phyloP scores from a whole-genome alignment of 257 asterid genomes.

The Petunia axillaris region DNA sequence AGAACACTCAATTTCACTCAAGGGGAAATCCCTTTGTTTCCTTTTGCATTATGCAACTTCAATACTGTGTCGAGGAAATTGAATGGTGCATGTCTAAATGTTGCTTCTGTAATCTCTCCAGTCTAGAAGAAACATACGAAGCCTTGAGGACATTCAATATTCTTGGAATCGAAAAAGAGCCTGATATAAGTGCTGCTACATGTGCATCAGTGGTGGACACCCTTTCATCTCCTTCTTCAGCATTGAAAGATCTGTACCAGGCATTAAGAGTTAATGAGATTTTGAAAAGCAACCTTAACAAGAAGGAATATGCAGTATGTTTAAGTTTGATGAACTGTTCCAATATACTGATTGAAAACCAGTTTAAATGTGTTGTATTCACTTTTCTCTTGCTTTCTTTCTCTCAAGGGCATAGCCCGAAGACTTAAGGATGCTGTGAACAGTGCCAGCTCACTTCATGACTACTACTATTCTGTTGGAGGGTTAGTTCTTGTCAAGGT shows the following conservation, averaged over 20 bases:
- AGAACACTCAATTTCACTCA: background rate
- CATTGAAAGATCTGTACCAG: constrained; percentile 61
- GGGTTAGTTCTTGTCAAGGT: constrained; percentile 81
- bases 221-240: constrained; percentile 58
- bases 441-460: constrained; percentile 67
- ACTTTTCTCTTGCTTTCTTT: background rate
- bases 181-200: constrained; percentile 52
- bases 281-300: constrained; percentile 68
- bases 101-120: constrained; percentile 34
- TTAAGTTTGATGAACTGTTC: constrained; percentile 25
- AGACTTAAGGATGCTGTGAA: constrained; percentile 61
- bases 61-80: background rate
- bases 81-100: background rate
- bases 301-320: constrained; percentile 59
- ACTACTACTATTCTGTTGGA: constrained; percentile 71
- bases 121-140: constrained; percentile 82
- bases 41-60: background rate
- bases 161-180: constrained; percentile 71
- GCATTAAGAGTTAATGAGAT: constrained; percentile 73
- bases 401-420: constrained; percentile 60
- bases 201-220: constrained; percentile 65
- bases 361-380: constrained; percentile 25
- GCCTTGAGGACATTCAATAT: constrained; percentile 81
- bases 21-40: background rate
- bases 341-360: background rate